phyloP scores from a whole-genome alignment of 192 early-diverging fungal genomes.

The Pilobolus umbonatus region DNA sequence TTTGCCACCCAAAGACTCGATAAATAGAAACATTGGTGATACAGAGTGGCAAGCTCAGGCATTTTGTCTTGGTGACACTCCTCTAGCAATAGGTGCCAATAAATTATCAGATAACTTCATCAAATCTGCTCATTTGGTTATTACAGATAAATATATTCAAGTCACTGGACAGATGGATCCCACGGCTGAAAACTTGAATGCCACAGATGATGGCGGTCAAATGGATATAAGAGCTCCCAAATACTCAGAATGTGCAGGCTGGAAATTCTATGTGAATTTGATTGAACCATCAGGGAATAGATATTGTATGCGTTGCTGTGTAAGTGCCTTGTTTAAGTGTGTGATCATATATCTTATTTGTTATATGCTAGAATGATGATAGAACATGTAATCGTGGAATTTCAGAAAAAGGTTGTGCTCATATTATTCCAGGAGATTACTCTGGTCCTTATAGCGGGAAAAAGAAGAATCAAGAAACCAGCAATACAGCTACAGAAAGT shows the following conservation, averaged over 20 bases:
- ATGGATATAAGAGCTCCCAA: conserved; percentile 41
- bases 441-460: conserved; percentile 21
- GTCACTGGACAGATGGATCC: conserved; percentile 48
- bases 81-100: conserved; percentile 32
- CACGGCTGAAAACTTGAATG: conserved; percentile 22
- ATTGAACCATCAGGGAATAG: conserved; percentile 42
- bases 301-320: conserved; percentile 52
- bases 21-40: conserved; percentile 30
- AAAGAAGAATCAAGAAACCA: not conserved
- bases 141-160: conserved; percentile 43
- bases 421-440: conserved; percentile 44
- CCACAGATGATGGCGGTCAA: conserved; percentile 45
- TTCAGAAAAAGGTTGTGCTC: conserved; percentile 38
- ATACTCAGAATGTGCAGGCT: conserved; percentile 40
- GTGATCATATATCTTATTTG: not conserved
- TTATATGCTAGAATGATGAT: conserved; percentile 26
- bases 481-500: not conserved
- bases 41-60: conserved; percentile 41
- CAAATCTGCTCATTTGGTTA: conserved; percentile 38
- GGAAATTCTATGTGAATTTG: conserved; percentile 47
- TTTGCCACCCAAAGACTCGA: conserved; percentile 38
- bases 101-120: conserved; percentile 45
- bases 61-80: conserved; percentile 37
- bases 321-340: conserved; percentile 13
- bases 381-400: conserved; percentile 40